These are phyloP conservation scores for Bocquillonia castaneifolia DNA, from an alignment of 441 rosid genomes.

Conservation along the genomic window DNA sequence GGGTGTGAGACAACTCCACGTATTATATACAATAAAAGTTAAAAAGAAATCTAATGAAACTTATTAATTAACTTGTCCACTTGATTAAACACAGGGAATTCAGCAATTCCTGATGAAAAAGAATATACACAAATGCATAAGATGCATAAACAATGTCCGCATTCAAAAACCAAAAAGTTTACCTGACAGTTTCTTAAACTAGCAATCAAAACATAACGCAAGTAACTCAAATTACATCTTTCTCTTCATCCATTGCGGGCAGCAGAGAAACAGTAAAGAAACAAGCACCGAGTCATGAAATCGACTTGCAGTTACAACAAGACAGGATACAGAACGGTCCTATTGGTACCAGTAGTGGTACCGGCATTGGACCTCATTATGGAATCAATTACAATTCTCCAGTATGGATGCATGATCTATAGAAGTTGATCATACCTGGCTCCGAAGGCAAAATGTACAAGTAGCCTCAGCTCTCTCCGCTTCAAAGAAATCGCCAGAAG, in stretches of 20 bases:
- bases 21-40: background rate
- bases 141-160: slow-evolving; percentile 9
- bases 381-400: slow-evolving; percentile 27
- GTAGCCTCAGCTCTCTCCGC: slow-evolving; percentile 26
- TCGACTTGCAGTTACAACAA: slow-evolving; percentile 14
- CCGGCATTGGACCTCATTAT: slow-evolving; percentile 21
- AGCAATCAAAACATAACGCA: slow-evolving; percentile 20
- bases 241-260: background rate
- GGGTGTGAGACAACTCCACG: background rate
- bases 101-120: background rate
- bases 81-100: background rate
- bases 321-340: slow-evolving; percentile 24
- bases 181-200: slow-evolving; percentile 16
- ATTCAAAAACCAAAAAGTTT: slow-evolving; percentile 21
- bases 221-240: slow-evolving; percentile 22
- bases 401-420: slow-evolving; percentile 18
- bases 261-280: slow-evolving; percentile 15
- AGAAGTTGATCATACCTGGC: slow-evolving; percentile 32
- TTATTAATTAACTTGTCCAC: background rate
- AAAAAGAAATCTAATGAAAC: background rate
- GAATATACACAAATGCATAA: slow-evolving; percentile 5
- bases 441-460: slow-evolving; percentile 30
- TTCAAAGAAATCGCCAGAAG: slow-evolving; percentile 19
- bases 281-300: slow-evolving; percentile 24
- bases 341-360: slow-evolving; percentile 14